Conservation (phyloP, 768 basidiomycete genomes). For the Russula olivacea region DNA sequence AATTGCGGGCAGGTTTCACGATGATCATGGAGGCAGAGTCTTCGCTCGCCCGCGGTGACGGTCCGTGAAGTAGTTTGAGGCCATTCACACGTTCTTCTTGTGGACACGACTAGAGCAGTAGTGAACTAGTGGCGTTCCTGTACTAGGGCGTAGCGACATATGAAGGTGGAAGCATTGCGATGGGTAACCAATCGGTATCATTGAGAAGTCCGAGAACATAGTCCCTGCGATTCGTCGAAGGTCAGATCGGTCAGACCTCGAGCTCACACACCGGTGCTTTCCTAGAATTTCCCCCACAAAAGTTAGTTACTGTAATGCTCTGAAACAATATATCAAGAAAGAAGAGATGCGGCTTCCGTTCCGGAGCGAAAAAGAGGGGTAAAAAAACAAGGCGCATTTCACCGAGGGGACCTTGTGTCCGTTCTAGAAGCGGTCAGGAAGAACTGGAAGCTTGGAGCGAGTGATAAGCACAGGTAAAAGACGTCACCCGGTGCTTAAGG, state of each 20-base stretch:
- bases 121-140: slow-evolving; percentile 2
- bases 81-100: neutral
- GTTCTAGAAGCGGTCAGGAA: slow-evolving; percentile 18
- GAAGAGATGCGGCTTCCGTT: slow-evolving; percentile 10
- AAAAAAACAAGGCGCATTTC: neutral
- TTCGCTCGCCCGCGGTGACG: slow-evolving; percentile 9
- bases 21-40: slow-evolving; percentile 1
- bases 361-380: neutral
- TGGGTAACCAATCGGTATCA: neutral
- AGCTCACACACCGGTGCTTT: neutral
- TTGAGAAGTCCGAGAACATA: neutral
- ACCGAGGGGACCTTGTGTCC: neutral
- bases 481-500: slow-evolving; percentile 4
- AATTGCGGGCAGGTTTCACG: slow-evolving; percentile 3
- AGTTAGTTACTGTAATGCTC: neutral
- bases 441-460: slow-evolving; percentile 18
- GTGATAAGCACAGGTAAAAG: slow-evolving; percentile 1
- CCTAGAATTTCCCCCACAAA: neutral
- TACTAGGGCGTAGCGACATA: neutral
- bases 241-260: neutral
- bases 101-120: neutral
- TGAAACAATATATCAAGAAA: slow-evolving; percentile 15
- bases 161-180: neutral
- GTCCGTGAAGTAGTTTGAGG: slow-evolving; percentile 4
- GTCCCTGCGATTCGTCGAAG: neutral